Percentiles rank a stretch among this genome's conserved stretches.
Evolutionary conservation across 139 green algal genomes (phyloP).

Genomic region (Tetraselmis chui): DNA sequence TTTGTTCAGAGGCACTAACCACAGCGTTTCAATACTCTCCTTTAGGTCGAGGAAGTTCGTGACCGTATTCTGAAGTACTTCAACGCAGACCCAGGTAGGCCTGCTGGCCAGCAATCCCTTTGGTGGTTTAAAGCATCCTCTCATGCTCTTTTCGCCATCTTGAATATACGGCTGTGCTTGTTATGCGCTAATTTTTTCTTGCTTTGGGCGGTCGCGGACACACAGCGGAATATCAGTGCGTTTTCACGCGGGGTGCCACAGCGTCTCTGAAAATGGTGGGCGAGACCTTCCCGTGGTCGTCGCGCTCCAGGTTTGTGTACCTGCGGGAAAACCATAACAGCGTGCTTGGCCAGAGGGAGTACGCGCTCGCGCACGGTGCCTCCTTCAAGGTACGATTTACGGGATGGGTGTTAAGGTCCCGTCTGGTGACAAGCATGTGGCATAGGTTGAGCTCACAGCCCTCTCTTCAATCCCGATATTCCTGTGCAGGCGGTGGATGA

Average conservation of each 20-base stretch:
- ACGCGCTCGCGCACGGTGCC: constrained; percentile 35
- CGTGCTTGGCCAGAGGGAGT: constrained; percentile 67
- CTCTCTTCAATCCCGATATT: not conserved
- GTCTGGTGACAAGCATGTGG: too few relatives aligned
- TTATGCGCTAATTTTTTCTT: too few relatives aligned
- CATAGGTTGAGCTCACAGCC: constrained; percentile 4
- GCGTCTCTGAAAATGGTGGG: constrained; percentile 58
- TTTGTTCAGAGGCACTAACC: too few relatives aligned
- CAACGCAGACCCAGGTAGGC: constrained; percentile 27
- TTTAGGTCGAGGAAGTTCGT: constrained; percentile 30
- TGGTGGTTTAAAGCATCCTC: too few relatives aligned
- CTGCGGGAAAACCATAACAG: constrained; percentile 72
- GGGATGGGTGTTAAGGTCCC: too few relatives aligned
- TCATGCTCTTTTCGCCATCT: too few relatives aligned
- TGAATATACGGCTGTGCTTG: too few relatives aligned
- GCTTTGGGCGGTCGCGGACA: too few relatives aligned
- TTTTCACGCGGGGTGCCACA: constrained; percentile 64
- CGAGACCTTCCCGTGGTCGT: constrained; percentile 62
- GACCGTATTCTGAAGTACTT: constrained; percentile 32
- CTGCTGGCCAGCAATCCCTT: too few relatives aligned
- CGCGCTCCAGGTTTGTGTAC: constrained; percentile 33
- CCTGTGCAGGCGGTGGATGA: constrained; percentile 26
- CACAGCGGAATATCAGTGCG: constrained; percentile 44
- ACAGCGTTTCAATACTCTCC: too few relatives aligned
- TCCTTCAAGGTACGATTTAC: constrained; percentile 12